Evolutionary conservation across 2,329 filamentous ascomycete genomes (phyloP).

Genomic region (Fusarium sulawesiense): DNA sequence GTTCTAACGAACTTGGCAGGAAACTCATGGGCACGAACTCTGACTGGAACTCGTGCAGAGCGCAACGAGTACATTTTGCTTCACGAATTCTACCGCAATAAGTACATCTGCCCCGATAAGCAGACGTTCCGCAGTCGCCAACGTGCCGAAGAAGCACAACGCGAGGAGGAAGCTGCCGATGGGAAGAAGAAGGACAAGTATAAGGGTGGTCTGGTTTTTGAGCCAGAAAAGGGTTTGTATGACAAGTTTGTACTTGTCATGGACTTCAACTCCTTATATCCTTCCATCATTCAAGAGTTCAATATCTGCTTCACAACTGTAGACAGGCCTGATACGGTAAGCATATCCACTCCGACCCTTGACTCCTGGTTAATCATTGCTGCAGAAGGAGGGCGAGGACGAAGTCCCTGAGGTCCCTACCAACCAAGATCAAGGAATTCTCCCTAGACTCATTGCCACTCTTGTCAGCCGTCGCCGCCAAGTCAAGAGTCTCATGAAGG

Average conservation of each 20-base stretch:
- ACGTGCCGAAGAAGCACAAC: conserved; percentile 76
- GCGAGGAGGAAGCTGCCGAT: conserved; percentile 75
- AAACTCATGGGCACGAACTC: conserved; percentile 96
- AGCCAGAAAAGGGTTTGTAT: conserved; percentile 96
- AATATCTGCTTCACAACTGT: conserved; percentile 99
- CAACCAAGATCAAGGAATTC: conserved; percentile 82
- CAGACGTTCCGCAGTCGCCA: conserved; percentile 80
- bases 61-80: conserved; percentile 99
- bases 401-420: conserved; percentile 87
- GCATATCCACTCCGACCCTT: conserved; percentile 45
- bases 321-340: conserved; percentile 77
- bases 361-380: conserved; percentile 44
- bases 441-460: conserved; percentile 91
- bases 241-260: conserved; percentile 99
- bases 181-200: conserved; percentile 99
- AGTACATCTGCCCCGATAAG: conserved; percentile 98
- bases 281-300: conserved; percentile 98
- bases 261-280: conserved; percentile 99
- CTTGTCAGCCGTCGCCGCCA: conserved; percentile 89
- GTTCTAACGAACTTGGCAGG: conserved; percentile 95
- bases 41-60: conserved; percentile 95
- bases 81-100: conserved; percentile 95
- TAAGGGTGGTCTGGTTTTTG: conserved; percentile 98
- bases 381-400: conserved; percentile 78
- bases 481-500: conserved; percentile 98